These are phyloP conservation scores for Pythium rishiriense DNA, from an alignment of 352 stramenopile genomes.

Conservation along the genomic window DNA sequence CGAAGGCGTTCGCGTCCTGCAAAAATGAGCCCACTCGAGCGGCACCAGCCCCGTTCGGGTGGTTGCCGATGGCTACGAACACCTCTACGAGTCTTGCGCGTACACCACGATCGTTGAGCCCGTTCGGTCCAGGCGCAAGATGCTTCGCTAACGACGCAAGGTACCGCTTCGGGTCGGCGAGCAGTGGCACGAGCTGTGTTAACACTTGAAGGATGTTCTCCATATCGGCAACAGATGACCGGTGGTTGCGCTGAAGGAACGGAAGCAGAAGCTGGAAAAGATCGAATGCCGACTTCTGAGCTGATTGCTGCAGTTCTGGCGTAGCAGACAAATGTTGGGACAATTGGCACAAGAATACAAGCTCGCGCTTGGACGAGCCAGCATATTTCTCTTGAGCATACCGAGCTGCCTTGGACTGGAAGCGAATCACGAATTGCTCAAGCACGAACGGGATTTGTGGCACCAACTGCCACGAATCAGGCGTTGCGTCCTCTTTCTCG, in stretches of 20 bases:
- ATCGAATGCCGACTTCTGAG: constrained; percentile 54
- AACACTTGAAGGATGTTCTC: constrained; percentile 83
- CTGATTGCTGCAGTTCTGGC: constrained; percentile 27
- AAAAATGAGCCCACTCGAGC: constrained; percentile 48
- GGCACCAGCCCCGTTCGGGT: constrained; percentile 39
- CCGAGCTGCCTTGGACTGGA: constrained; percentile 77
- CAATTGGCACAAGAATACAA: constrained; percentile 77
- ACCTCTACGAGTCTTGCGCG: constrained; percentile 69
- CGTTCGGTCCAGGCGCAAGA: constrained; percentile 74
- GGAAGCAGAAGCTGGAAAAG: constrained; percentile 86
- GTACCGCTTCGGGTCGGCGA: constrained; percentile 73
- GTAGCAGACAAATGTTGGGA: constrained; percentile 56
- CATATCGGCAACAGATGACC: constrained; percentile 69
- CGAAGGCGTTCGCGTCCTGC: constrained; percentile 71
- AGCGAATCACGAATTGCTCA: constrained; percentile 77
- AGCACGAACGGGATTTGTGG: constrained; percentile 80
- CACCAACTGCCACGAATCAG: constrained; percentile 37
- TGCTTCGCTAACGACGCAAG: constrained; percentile 75
- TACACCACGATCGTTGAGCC: constrained; percentile 55
- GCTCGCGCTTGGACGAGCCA: constrained; percentile 80
- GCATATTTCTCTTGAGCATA: constrained; percentile 76
- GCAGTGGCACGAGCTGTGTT: constrained; percentile 68
- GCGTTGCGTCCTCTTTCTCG: constrained; percentile 31
- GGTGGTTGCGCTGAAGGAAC: constrained; percentile 84
- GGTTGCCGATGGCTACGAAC: constrained; percentile 60